Evolutionary conservation across 2,329 filamentous ascomycete genomes (phyloP).

Genomic region (Pseudogymnoascus sp.): DNA sequence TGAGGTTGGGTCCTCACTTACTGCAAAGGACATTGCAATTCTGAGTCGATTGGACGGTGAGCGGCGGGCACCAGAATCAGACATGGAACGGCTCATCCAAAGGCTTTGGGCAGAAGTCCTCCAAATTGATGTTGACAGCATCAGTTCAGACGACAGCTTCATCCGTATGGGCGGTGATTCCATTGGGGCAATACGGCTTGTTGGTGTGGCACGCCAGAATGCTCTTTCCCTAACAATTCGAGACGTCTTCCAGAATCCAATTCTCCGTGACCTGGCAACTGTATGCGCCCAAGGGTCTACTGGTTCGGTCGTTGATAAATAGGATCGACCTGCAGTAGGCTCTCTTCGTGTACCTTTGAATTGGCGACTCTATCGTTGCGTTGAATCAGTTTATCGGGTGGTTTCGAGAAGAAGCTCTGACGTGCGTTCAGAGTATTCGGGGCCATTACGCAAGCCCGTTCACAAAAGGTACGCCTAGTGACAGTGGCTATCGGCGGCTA

Average conservation of each 20-base stretch:
- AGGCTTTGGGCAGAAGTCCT: conserved; percentile 36
- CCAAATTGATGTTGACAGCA: conserved; percentile 25
- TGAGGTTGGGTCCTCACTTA: not conserved
- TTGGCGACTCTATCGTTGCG: not conserved
- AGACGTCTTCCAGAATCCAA: conserved; percentile 13
- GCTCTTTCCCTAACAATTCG: conserved; percentile 12
- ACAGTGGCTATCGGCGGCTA: not conserved
- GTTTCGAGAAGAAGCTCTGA: not conserved
- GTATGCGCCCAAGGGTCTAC: not conserved
- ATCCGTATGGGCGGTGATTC: conserved; percentile 37
- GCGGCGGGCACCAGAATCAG: not conserved
- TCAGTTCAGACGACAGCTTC: conserved; percentile 29
- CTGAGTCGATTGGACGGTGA: not conserved
- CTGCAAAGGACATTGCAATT: not conserved
- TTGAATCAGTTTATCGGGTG: not conserved
- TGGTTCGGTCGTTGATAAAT: not conserved
- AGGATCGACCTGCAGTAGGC: not conserved
- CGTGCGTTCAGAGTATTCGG: not conserved
- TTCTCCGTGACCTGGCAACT: conserved; percentile 3
- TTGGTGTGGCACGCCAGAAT: conserved; percentile 23
- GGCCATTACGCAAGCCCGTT: not conserved
- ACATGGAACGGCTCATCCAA: conserved; percentile 18
- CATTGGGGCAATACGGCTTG: conserved; percentile 36
- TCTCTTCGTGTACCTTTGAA: not conserved
- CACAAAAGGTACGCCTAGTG: not conserved